Base-by-base conservation (phyloP, 495 filamentous ascomycete genomes). In the Annulohypoxylon nitens region DNA sequence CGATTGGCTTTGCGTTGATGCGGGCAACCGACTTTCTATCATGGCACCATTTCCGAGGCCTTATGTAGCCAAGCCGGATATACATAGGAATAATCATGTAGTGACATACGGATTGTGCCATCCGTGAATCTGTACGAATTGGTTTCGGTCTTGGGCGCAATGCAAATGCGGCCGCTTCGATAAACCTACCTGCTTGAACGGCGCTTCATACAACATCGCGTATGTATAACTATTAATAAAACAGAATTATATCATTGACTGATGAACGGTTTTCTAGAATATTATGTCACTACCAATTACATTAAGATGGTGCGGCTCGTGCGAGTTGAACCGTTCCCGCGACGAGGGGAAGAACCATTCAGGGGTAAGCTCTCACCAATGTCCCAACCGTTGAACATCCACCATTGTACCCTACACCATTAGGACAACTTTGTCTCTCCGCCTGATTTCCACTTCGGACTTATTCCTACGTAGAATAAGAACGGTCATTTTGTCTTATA, bases 1-100 rank as follows among this genome's bases (percentile, higher is more conserved):
- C 58, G 34, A 74, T 70, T 67, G 62, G 71, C 33, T 55, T 70
- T 54, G 36, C 36, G 50, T 23, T 59, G 54, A 70, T 67, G 71
- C 67, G 47, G 37, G 34, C n/a, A 67, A 59, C 71, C 71, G 71
- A 18, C 41, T 43, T 37, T 16, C 51, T 51, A 60, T 62, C 51
- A 43, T 41, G 36, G 55, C 59, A 36, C 64, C 58, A 55, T 47
- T 64, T 64, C 63, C 67, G 67, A 67, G 63, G 55, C 25, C 53
- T 50, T 6, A 66, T 51, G 33, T 58, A 62, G 55, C 20, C 20
- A 63, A 66, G 36, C 62, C 47, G 53, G 50, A 48, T 16, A 23
- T 43, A 58, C 25, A 67, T 43, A 23, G 25, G 34, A 36, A 39
- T 62, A 36, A 45, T 1, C 20, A 66, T 43, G 23, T 23, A 16